Percentiles rank a stretch among this genome's conserved stretches.
Evolutionary conservation across 179 eudicot species (phyloP).

Genomic region (Silene coronaria): DNA sequence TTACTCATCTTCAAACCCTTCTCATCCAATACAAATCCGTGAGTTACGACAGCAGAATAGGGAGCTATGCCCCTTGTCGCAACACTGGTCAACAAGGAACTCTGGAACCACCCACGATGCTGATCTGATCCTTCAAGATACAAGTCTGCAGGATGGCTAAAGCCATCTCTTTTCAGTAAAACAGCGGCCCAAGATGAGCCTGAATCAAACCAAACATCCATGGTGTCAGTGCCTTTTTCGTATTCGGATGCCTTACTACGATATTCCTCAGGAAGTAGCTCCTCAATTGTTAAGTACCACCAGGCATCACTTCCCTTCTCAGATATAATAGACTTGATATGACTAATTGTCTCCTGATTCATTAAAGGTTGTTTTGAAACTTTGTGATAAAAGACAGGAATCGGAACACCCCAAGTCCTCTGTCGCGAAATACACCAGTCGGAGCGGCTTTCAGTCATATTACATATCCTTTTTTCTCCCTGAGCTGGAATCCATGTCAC

Average conservation of each 20-base stretch:
- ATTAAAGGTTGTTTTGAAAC: slow-evolving; percentile 79
- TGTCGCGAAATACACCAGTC: slow-evolving; percentile 99
- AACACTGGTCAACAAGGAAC: slow-evolving; percentile 87
- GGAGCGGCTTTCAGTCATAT: slow-evolving; percentile 93
- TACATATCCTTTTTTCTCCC: slow-evolving; percentile 83
- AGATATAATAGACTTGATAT: slow-evolving; percentile 70
- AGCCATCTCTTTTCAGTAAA: slow-evolving; percentile 63
- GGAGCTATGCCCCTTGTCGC: slow-evolving; percentile 96
- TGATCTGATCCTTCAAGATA: slow-evolving; percentile 99
- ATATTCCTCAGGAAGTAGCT: slow-evolving; percentile 77
- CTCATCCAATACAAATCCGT: slow-evolving; percentile 98
- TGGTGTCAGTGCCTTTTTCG: slow-evolving; percentile 85
- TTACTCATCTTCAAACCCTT: slow-evolving; percentile 98
- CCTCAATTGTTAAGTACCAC: slow-evolving; percentile 90
- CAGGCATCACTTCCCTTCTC: slow-evolving; percentile 95
- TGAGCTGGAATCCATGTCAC: slow-evolving; percentile 91
- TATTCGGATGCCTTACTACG: slow-evolving; percentile 68
- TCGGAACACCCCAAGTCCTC: slow-evolving; percentile 98
- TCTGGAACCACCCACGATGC: slow-evolving; percentile 99
- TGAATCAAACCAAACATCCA: slow-evolving; percentile 99
- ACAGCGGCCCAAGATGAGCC: slow-evolving; percentile 99
- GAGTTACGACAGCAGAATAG: slow-evolving; percentile 75
- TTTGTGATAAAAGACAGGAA: slow-evolving; percentile 93
- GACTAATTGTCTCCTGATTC: slow-evolving; percentile 80
- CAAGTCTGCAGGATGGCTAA: slow-evolving; percentile 78